These are phyloP conservation scores for Keithomyces neogunnii DNA, from an alignment of 2,329 filamentous ascomycete species.

Conservation along the genomic window DNA sequence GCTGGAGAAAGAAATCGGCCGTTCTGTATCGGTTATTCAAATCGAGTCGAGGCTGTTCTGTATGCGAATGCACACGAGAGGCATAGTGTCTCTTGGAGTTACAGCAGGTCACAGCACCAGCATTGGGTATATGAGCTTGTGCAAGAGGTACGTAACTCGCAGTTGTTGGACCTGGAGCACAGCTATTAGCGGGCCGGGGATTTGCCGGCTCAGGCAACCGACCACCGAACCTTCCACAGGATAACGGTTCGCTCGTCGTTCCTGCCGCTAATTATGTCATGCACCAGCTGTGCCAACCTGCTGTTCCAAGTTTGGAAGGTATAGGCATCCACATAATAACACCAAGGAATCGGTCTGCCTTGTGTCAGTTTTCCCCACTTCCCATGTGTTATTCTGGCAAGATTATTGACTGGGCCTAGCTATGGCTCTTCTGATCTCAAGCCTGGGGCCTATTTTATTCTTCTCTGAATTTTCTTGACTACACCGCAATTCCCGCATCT, in stretches of 20 bases:
- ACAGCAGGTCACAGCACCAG: background rate
- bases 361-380: too few relatives aligned
- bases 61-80: background rate
- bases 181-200: slow-evolving; percentile 6
- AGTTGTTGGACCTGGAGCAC: slow-evolving; percentile 10
- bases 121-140: background rate
- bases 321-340: too few relatives aligned
- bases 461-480: too few relatives aligned
- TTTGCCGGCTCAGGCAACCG: slow-evolving; percentile 7
- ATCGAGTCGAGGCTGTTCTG: background rate
- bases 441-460: too few relatives aligned
- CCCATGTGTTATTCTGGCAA: too few relatives aligned
- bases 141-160: slow-evolving; percentile 9
- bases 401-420: too few relatives aligned
- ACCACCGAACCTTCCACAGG: background rate
- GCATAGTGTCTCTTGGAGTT: background rate
- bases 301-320: too few relatives aligned
- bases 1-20: background rate
- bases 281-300: background rate
- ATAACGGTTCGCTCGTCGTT: background rate
- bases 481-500: too few relatives aligned
- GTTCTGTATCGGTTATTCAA: background rate
- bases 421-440: too few relatives aligned
- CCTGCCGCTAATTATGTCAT: background rate
- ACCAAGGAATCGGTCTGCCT: too few relatives aligned